A percentile compares a stretch with the other conserved stretches of the same genome.
Conservation (phyloP, 306 rosid species). For the Citrullus amarus region DNA sequence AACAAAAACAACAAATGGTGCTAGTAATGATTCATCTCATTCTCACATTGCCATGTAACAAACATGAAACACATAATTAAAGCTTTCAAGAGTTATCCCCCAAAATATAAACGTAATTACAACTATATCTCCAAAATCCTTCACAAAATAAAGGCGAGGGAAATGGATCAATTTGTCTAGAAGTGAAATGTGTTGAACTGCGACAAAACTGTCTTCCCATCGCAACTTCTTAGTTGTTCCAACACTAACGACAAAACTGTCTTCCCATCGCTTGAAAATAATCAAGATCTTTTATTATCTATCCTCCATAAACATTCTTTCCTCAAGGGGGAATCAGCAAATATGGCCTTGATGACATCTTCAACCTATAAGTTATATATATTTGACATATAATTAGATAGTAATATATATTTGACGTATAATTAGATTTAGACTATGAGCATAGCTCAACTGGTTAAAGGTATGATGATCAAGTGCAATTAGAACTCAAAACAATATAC, state of each 20-base stretch:
- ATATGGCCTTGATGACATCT: constrained; percentile 75
- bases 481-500: too few relatives aligned
- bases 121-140: neutral
- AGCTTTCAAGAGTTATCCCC: neutral
- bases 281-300: constrained; percentile 24
- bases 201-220: neutral
- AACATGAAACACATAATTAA: neutral
- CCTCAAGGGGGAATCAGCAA: constrained; percentile 70
- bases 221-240: neutral
- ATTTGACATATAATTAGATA: neutral
- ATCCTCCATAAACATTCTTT: constrained; percentile 73
- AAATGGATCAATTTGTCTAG: neutral
- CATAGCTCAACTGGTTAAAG: too few relatives aligned
- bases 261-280: neutral
- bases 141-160: neutral
- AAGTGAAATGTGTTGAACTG: neutral
- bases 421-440: neutral
- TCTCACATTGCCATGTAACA: neutral
- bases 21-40: neutral
- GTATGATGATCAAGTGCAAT: too few relatives aligned
- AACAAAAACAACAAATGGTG: neutral
- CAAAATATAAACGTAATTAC: neutral
- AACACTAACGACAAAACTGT: neutral
- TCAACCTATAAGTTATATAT: constrained; percentile 27
- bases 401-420: neutral